Base-by-base conservation (phyloP, 345 rosid species). In the Arabidopsis thaliana region DNA sequence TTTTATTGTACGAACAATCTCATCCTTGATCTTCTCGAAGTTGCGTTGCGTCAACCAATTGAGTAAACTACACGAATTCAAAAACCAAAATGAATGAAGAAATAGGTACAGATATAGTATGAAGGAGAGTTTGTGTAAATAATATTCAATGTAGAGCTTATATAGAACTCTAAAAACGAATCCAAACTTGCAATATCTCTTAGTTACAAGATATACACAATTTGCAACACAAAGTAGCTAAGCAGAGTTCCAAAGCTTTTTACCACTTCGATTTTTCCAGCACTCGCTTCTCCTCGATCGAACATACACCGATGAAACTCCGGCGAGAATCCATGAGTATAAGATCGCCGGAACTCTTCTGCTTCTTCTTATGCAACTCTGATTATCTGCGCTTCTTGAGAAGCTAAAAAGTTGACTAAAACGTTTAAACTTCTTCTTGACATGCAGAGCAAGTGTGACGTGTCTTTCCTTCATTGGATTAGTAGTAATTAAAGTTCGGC, bases 11-110 rank as follows among this genome's bases (percentile, higher is more conserved):
- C 9, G 70, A 11, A 70, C 46, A 49, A 77, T 55, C 80, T 77
- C 71, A 36, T 63, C 44, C 44, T 69, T 77, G 16, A 70, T 71
- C 59, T 70, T 77, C 28, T 77, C 71, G 7, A 77, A 77, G 30
- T 70, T 77, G 4, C 59, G 51, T 25, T 63, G 53, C 2, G 52
- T 77, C 45, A 77, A 38, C 71, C 75, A 70, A 53, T 70, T 77
- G 7, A 77, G 63, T 16, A 70, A 53, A 63, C 75, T 71, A 71
- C 4, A 34, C 2, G 1, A 40, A 36, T 33, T 11, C 60, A 33
- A 33, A 57, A 57, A 11, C 7, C 6, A 12, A 6, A 40, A 7
- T 3, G 0, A 9, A 42, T 23, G 32, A 28, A 28, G 32, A 28
- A 28, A 28, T 28, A 28, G 32, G 3, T 28, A 28, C 2, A 28